phyloP scores from a whole-genome alignment of 2,329 filamentous ascomycete genomes.

The Trichoderma endophyticum region DNA sequence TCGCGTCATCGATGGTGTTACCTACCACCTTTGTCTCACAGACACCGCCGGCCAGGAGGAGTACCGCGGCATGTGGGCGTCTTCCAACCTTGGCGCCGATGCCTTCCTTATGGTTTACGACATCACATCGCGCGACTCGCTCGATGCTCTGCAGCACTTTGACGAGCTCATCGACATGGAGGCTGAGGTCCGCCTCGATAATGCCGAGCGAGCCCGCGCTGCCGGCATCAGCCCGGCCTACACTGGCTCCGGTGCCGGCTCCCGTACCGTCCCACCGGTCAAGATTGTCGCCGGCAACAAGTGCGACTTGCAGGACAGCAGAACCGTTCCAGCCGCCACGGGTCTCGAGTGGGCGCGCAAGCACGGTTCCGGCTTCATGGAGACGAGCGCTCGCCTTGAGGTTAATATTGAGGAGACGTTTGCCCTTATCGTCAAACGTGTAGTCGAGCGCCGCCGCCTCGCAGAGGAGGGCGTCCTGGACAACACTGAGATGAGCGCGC shows the following conservation, averaged over 20 bases:
- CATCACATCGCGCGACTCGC: conserved; percentile 67
- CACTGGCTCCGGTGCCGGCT: conserved; percentile 33
- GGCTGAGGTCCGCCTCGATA: conserved; percentile 65
- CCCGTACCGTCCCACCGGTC: conserved; percentile 63
- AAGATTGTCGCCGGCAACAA: conserved; percentile 87
- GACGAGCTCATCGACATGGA: conserved; percentile 83
- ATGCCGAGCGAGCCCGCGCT: conserved; percentile 50
- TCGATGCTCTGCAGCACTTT: conserved; percentile 73
- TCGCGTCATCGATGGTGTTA: conserved; percentile 73
- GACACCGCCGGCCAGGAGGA: conserved; percentile 90
- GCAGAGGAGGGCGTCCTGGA: conserved; percentile 47
- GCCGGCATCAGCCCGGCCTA: conserved; percentile 37
- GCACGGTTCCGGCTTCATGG: conserved; percentile 80
- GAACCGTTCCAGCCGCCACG: conserved; percentile 65
- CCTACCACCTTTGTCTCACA: conserved; percentile 74
- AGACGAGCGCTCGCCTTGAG: conserved; percentile 78
- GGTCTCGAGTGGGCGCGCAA: conserved; percentile 75
- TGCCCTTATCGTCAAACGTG: conserved; percentile 62
- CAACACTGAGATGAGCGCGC: conserved; percentile 43
- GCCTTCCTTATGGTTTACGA: conserved; percentile 87
- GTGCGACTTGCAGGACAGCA: conserved; percentile 70
- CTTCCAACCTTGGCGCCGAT: conserved; percentile 73
- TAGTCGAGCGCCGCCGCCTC: conserved; percentile 54
- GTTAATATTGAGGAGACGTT: conserved; percentile 91
- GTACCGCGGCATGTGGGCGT: conserved; percentile 82